Percentiles rank a stretch among this genome's conserved stretches.
These are phyloP conservation scores for Kondoa subrosea DNA, from an alignment of 768 basidiomycete genomes.

Conservation along the genomic window DNA sequence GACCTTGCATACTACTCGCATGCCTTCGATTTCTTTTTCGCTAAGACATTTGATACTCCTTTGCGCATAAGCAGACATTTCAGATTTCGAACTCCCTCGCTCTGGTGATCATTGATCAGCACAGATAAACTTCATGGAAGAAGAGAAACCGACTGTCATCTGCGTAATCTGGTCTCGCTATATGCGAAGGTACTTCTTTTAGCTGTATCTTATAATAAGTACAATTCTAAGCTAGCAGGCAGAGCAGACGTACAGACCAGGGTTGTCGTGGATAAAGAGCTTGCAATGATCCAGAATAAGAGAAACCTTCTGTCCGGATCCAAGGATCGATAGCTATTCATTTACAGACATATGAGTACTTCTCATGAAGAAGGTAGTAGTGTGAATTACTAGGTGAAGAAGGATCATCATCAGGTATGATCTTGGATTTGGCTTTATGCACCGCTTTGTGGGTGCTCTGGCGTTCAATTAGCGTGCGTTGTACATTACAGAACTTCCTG, in stretches of 20 bases:
- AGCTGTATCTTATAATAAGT: conserved; percentile 58
- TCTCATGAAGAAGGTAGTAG: not conserved
- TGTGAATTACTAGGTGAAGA: not conserved
- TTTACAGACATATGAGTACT: conserved; percentile 8
- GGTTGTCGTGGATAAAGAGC: conserved; percentile 28
- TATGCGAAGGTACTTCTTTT: conserved; percentile 57
- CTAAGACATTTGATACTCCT: conserved; percentile 47
- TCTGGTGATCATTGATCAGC: conserved; percentile 1
- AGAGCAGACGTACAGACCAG: conserved; percentile 10
- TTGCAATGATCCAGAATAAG: conserved; percentile 31
- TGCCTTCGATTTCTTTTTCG: conserved; percentile 65
- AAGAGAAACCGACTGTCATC: conserved; percentile 40
- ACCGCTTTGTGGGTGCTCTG: conserved; percentile 9
- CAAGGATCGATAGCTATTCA: conserved; percentile 5
- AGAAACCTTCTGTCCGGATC: conserved; percentile 18
- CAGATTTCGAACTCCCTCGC: conserved; percentile 21
- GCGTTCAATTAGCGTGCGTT: conserved; percentile 29
- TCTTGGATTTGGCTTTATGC: not conserved
- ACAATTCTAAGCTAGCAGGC: conserved; percentile 40
- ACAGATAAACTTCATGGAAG: conserved; percentile 26
- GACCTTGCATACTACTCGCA: conserved; percentile 72
- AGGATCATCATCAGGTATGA: not conserved
- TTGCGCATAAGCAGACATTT: conserved; percentile 19
- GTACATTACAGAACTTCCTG: not conserved
- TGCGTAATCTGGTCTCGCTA: conserved; percentile 77